Evolutionary conservation across 495 filamentous ascomycete species (phyloP), one percentile per base, ranked within the genome.

Genomic region (Penicillium paradoxum): DNA sequence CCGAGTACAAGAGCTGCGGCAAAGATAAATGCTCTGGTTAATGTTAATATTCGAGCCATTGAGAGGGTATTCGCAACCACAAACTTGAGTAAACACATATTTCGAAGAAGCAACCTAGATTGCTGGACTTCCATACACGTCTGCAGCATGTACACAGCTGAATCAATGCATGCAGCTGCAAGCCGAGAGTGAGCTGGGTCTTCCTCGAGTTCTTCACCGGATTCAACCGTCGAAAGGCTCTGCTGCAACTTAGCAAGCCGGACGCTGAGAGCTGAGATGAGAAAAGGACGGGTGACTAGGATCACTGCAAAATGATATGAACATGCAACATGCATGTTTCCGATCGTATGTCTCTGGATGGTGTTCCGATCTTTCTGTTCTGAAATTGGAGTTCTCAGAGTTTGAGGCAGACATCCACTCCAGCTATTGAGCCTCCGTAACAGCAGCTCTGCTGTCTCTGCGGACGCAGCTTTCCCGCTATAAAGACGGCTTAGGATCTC

Each of bases 231-330:
- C 6, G 63, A 58, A n/a, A 69, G 53, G 5, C 38, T 61, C 24
- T 64, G 63, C 33, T 71, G 64, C 9, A 66, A 27, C 38, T 62
- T 67, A 43, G 70, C 67, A 27, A 74, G 60, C 17, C 68, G 70
- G 37, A 71, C 57, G 19, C 67, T 69, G 14, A 73, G 37, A 1
- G 62, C 58, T 6, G 68, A 69, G 40, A 75, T 71, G 29, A 75
- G 55, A 25, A 73, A 75, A 3, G 71, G 71, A 2, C 72, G 62
- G 2, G 70, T 75, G 5, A 73, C 68, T 24, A 73, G 59, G 13
- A 75, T 73, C 0, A 75, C 66, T 0, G 70, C 72, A 49, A 73
- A 75, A 49, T 75, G 70, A 43, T 75, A 75, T 2, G 64, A 67
- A 24, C 72, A 75, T 6, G 70, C 71, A 36, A 73, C 60, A 25